Percentiles rank a stretch among this genome's conserved stretches.
Conservation (phyloP, 441 rosid species). For the Aleurites moluccanus region DNA sequence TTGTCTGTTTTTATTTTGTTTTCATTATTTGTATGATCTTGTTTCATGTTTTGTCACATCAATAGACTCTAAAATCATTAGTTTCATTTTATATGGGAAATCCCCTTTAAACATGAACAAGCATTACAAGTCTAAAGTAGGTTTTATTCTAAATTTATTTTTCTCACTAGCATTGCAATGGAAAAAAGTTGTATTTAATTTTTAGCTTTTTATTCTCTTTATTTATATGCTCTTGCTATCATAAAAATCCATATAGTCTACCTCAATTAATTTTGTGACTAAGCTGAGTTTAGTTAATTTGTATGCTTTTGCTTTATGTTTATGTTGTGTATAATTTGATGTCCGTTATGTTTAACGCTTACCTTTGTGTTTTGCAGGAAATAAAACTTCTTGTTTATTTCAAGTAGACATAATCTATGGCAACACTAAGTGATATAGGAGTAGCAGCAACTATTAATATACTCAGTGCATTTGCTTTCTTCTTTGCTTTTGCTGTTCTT, state of each 20-base stretch:
- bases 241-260: no score
- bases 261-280: no score
- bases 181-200: neutral
- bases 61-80: neutral
- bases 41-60: neutral
- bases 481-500: slow-evolving; percentile 45
- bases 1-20: no score
- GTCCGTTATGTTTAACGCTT: neutral
- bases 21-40: neutral
- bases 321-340: neutral
- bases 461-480: slow-evolving; percentile 40
- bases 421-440: slow-evolving; percentile 44
- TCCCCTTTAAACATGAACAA: no score
- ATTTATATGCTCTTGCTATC: no score
- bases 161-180: neutral
- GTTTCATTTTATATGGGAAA: no score
- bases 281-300: no score
- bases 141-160: neutral
- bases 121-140: no score
- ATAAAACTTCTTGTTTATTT: neutral
- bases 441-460: slow-evolving; percentile 47
- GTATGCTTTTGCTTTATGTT: no score
- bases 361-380: slow-evolving; percentile 8
- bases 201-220: no score
- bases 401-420: slow-evolving; percentile 28